A percentile compares a stretch with the other conserved stretches of the same genome.
phyloP scores from a whole-genome alignment of 2,329 filamentous ascomycete genomes.

The Clonostachys byssicola region DNA sequence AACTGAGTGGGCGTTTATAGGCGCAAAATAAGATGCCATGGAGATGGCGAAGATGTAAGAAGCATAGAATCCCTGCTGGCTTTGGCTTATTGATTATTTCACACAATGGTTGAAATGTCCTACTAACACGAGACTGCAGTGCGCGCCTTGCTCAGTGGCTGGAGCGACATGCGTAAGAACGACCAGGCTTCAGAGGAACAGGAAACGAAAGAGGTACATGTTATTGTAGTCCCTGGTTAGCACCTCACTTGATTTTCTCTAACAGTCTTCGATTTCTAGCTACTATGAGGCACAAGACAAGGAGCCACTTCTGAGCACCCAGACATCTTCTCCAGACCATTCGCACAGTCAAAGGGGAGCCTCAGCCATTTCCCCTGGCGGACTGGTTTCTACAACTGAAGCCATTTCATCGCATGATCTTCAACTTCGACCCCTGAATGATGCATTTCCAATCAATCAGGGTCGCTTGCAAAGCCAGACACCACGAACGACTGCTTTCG shows the following conservation, averaged over 20 bases:
- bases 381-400: too few relatives aligned
- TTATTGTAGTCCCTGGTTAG: not conserved
- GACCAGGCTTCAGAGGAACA: not conserved
- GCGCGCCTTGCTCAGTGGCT: not conserved
- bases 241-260: not conserved
- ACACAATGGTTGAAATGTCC: not conserved
- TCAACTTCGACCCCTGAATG: not conserved
- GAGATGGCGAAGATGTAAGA: not conserved
- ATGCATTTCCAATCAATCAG: not conserved
- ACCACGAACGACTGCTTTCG: not conserved
- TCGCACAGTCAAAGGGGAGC: not conserved
- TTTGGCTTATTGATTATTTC: not conserved
- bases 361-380: not conserved
- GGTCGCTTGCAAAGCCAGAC: not conserved
- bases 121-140: not conserved
- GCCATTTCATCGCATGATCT: not conserved
- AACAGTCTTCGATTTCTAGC: not conserved
- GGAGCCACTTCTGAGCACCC: not conserved
- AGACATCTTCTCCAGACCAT: too few relatives aligned
- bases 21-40: not conserved
- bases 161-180: not conserved
- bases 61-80: too few relatives aligned
- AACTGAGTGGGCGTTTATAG: not conserved
- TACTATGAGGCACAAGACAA: not conserved
- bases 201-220: slow-evolving; percentile 1